Conservation (phyloP, 108 stramenopile genomes). For the Cyclotella kingstonii region DNA sequence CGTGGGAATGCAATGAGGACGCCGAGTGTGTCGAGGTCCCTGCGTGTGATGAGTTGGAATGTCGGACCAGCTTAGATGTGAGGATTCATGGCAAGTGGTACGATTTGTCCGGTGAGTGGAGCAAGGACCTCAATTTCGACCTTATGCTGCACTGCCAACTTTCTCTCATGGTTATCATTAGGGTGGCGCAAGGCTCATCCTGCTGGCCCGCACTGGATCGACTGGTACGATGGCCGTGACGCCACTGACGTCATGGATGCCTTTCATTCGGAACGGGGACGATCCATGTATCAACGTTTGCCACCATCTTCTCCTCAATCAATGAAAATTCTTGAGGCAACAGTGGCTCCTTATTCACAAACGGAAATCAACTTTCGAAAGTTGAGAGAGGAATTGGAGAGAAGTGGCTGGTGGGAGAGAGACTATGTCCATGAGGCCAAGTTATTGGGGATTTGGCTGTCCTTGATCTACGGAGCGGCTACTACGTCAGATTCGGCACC, state of each 20-base stretch:
- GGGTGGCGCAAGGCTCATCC: constrained; percentile 91
- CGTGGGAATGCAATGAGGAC: constrained; percentile 77
- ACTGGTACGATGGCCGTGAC: constrained; percentile 90
- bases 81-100: constrained; percentile 88
- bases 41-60: constrained; percentile 58
- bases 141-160: not conserved
- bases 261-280: constrained; percentile 83
- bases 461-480: constrained; percentile 58
- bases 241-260: constrained; percentile 95
- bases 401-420: constrained; percentile 90
- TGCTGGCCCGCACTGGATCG: constrained; percentile 91
- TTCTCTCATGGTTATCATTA: not conserved
- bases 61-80: constrained; percentile 75
- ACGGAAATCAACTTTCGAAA: constrained; percentile 82
- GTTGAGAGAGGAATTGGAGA: constrained; percentile 71
- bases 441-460: constrained; percentile 70
- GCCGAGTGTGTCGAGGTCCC: constrained; percentile 65
- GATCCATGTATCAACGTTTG: constrained; percentile 72
- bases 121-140: not conserved
- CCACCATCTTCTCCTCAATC: constrained; percentile 53
- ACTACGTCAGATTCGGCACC: constrained; percentile 50
- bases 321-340: constrained; percentile 40
- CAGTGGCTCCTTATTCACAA: constrained; percentile 46
- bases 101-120: constrained; percentile 71
- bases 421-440: constrained; percentile 70